Base-by-base conservation (phyloP, 768 basidiomycete species). In the Kwoniella sp. region DNA sequence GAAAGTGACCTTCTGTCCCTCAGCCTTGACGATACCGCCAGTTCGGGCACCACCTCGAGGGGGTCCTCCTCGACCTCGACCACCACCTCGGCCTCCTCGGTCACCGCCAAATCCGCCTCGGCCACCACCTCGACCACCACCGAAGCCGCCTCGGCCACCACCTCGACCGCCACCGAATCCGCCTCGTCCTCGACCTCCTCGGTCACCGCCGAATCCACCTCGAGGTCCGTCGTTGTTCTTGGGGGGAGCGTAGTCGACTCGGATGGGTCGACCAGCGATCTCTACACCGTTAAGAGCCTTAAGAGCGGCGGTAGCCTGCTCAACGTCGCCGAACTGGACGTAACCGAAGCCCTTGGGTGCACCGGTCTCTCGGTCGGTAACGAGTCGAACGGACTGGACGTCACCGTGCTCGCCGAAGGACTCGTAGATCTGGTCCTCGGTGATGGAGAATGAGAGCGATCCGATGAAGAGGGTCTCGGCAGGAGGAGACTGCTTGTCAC, bases 341-440 rank as follows among this genome's bases (percentile, higher is more conserved):
- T 98, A 98, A 19, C 84, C 95, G 75, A 93, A 98, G 66, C 95
- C 95, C 76, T 96, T 98, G 39, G 88, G 84, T 56, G 79, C 81
- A 25, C 90, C 91, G 6, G 86, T 81, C 43, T 99, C 95, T 60
- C 88, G 80, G 74, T 98, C 91, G 32, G 91, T 95, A 26, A 91
- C 90, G 43, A 99, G 77, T 50, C 91, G 83, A 33, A 96, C 88
- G 67, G 78, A 85, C 78, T 87, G 87, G 57, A 95, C 82, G 36
- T 82, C 79, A 51, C 89, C 89, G 71, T 84, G 85, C 69, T 90
- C 89, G 58, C 83, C 84, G 75, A 98, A 99, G 62, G 83, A 80
- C 73, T 87, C 83, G 89, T 90, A 96, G 28, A 96, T 78, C 12
- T 78, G 76, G 70, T 96, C 90, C 76, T 96, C 90, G 49, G 78